These are phyloP conservation scores for Nicotiana rustica DNA, from an alignment of 305 asterid genomes.

Conservation along the genomic window DNA sequence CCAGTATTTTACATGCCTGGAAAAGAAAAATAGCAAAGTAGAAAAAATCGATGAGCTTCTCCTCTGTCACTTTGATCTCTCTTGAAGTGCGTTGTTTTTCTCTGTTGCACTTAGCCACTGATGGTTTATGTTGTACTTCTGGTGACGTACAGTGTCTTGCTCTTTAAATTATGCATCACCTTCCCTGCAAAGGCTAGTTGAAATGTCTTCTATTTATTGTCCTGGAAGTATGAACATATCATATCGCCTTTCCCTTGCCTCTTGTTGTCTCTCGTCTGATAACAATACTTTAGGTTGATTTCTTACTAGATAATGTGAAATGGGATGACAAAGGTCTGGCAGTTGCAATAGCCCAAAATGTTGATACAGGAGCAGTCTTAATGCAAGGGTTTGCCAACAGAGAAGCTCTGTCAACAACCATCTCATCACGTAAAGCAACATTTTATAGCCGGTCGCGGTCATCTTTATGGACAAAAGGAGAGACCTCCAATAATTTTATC, in stretches of 20 bases:
- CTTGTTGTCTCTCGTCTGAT: conserved; percentile 35
- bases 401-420: conserved; percentile 72
- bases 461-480: conserved; percentile 95
- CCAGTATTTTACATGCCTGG: conserved; percentile 56
- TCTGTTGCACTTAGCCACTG: neutral
- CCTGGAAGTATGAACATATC: neutral
- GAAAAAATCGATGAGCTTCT: conserved; percentile 42
- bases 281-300: conserved; percentile 63
- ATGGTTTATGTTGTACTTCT: neutral
- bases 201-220: neutral
- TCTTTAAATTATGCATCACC: neutral
- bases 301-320: conserved; percentile 77
- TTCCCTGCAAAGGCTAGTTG: conserved; percentile 2
- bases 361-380: conserved; percentile 83
- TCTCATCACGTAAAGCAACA: conserved; percentile 81
- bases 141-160: neutral
- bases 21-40: conserved; percentile 45
- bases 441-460: conserved; percentile 91
- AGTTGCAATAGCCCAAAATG: conserved; percentile 93
- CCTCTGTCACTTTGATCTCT: conserved; percentile 44
- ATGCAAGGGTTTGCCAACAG: conserved; percentile 92
- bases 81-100: conserved; percentile 53
- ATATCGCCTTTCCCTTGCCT: neutral
- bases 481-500: conserved; percentile 89
- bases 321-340: conserved; percentile 98